Base-by-base conservation (phyloP, 768 basidiomycete genomes). In the Leucocoprinus sp. region DNA sequence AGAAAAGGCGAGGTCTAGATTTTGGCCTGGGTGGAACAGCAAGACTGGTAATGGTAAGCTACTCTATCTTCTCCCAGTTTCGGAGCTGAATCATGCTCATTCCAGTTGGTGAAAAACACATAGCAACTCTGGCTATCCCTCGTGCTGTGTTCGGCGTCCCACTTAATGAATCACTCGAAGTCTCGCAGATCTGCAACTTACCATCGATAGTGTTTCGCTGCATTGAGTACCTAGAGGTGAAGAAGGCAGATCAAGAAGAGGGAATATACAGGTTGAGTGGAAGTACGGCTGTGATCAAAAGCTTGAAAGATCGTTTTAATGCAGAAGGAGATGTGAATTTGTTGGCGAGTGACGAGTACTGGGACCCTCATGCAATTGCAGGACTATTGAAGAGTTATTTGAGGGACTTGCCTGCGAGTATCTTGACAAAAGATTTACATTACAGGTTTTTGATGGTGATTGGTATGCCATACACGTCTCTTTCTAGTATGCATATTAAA, bases 351-450 rank as follows among this genome's bases (percentile, higher is more conserved):
- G 89, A 92, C 60, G 93, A 96, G 57, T 89, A 84, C 55, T 96
- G 90, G 87, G 96, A 99, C 66, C 92, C 91, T 35, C 93, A 99
- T 61, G 96, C 96, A 28, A 88, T 99, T 50, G 87, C 96, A 39
- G 96, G 95, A 3, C 71, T 99, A 50, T 71, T 99, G 49, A 99
- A 99, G 68, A 77, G 80, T 43, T 99, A 84, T 68, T 68, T 99
- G 55, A 84, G 96, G 48, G 96, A 99, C 55, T 66, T 99, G 24
- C 95, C 96, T 35, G 80, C 83, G 18, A 93, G 91, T 56, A 84
- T 98, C 48, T 72, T 99, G 21, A 97, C 95, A 14, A 78, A 86
- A 43, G 93, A 97, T 37, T 75, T 95, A 36, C 95, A 99, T 61
- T 69, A 89, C 59, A 76, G 75, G 53, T 99, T 97, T 72, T 74